Evolutionary conservation across 2,329 filamentous ascomycete species (phyloP).

Genomic region (Sphaerostilbella broomeana): DNA sequence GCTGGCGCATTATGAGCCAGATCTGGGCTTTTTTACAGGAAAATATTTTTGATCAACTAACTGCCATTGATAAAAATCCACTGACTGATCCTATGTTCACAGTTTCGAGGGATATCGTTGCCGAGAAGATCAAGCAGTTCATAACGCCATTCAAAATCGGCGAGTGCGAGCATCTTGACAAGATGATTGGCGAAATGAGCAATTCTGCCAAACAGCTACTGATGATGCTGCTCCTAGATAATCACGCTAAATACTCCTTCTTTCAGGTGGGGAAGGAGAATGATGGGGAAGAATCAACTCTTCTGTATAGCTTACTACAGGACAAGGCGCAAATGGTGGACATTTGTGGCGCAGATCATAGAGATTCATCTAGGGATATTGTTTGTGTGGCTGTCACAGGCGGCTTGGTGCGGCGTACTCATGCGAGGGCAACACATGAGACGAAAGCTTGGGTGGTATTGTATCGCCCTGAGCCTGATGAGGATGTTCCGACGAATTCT

Average conservation of each 20-base stretch:
- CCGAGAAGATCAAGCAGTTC: neutral
- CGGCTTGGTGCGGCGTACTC: neutral
- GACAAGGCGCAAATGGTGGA: neutral
- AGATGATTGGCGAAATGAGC: neutral
- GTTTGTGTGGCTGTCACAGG: neutral
- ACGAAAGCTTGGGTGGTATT: neutral
- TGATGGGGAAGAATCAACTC: neutral
- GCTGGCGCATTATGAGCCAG: constrained; percentile 1
- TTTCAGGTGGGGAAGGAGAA: neutral
- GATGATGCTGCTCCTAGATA: neutral
- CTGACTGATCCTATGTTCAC: neutral
- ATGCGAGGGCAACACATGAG: neutral
- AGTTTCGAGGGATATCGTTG: neutral
- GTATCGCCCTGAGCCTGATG: neutral
- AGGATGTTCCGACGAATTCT: too few relatives aligned
- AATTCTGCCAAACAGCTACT: neutral
- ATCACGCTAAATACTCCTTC: neutral
- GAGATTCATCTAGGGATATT: neutral
- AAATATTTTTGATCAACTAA: neutral
- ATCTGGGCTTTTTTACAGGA: neutral
- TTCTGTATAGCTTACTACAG: neutral
- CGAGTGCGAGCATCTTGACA: neutral
- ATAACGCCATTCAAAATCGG: neutral
- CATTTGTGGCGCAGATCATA: neutral
- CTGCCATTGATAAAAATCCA: neutral